Evolutionary conservation across 139 green algal species (phyloP).

Genomic region (Ulvella scutata): DNA sequence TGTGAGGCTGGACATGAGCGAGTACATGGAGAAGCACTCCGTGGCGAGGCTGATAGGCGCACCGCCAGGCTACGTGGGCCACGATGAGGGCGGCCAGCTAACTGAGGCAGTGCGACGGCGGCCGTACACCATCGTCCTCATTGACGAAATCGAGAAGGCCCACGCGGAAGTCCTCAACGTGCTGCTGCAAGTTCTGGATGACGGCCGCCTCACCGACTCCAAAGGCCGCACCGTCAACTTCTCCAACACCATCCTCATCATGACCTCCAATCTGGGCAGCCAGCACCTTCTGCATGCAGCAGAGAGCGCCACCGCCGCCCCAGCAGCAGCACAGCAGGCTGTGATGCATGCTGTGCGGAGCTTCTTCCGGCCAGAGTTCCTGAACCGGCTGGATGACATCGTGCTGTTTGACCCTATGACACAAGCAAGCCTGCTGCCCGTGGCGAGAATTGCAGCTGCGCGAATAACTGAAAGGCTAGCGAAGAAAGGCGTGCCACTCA

Average conservation of each 20-base stretch:
- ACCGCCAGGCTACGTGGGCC: conserved; percentile 63
- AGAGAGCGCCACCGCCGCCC: background rate
- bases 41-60: conserved; percentile 64
- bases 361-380: conserved; percentile 62
- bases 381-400: conserved; percentile 81
- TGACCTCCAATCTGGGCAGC: conserved; percentile 84
- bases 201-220: conserved; percentile 61
- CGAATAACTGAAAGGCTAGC: conserved; percentile 48
- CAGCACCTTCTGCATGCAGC: conserved; percentile 15
- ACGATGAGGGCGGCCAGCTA: conserved; percentile 66
- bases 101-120: conserved; percentile 49
- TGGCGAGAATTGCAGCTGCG: conserved; percentile 49
- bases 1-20: conserved; percentile 59
- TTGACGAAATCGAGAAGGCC: conserved; percentile 72
- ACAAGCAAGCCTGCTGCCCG: conserved; percentile 35
- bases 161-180: conserved; percentile 70
- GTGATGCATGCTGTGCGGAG: conserved; percentile 9
- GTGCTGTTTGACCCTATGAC: conserved; percentile 71
- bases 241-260: conserved; percentile 85
- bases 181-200: conserved; percentile 76
- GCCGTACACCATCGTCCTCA: conserved; percentile 63
- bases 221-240: conserved; percentile 86
- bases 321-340: background rate
- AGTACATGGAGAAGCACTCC: conserved; percentile 70
- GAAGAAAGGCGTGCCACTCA: conserved; percentile 39